A percentile compares a stretch with the other conserved stretches of the same genome.
Conservation (phyloP, 2,329 filamentous ascomycete species). For the Cladophialophora immunda region DNA sequence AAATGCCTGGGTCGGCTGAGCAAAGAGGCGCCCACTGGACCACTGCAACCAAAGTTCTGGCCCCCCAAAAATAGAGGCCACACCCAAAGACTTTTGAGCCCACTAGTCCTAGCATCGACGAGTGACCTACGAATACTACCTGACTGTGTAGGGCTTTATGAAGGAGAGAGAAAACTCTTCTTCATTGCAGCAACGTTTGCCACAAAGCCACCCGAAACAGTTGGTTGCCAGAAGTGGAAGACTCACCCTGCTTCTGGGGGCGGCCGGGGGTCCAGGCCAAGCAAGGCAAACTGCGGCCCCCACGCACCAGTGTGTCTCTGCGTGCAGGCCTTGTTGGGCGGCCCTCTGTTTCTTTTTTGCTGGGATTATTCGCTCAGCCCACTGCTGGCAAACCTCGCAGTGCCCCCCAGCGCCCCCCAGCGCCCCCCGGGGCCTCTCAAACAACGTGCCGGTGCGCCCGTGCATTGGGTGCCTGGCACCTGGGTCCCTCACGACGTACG, state of each 20-base stretch:
- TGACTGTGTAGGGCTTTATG: too few species aligned
- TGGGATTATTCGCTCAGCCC: slow-evolving; percentile 11
- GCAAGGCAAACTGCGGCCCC: background rate
- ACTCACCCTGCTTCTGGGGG: background rate
- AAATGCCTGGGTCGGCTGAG: too few species aligned
- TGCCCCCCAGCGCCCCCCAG: background rate
- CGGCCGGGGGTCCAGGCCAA: background rate
- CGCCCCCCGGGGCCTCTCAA: background rate
- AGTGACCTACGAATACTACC: too few species aligned
- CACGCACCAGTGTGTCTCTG: background rate
- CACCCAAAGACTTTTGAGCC: too few species aligned
- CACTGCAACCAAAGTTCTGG: background rate
- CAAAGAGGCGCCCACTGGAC: background rate
- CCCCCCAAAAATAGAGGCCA: background rate
- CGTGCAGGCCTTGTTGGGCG: background rate
- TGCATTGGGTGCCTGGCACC: background rate
- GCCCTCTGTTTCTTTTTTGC: background rate
- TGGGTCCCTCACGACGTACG: background rate
- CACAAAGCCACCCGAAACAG: background rate
- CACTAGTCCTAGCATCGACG: too few species aligned
- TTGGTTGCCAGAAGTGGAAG: background rate
- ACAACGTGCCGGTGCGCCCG: background rate
- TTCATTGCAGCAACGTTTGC: background rate
- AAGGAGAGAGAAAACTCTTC: background rate
- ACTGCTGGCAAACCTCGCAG: background rate